Conservation (phyloP, 352 stramenopile species). For the Pythium insidiosum region DNA sequence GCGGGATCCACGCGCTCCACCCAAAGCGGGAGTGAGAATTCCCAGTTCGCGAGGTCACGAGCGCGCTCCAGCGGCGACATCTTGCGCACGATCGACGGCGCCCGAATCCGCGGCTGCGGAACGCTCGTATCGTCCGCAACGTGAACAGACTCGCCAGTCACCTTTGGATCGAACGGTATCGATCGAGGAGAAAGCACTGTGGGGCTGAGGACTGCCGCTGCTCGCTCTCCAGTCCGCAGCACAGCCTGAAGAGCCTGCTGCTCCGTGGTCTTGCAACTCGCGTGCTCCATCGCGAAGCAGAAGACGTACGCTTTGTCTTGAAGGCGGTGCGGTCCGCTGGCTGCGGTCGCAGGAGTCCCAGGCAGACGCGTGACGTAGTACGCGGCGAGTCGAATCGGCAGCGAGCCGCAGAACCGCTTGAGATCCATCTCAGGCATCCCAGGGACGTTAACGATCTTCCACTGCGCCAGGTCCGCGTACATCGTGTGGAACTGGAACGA, state of each 20-base stretch:
- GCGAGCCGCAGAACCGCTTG: conserved; percentile 19
- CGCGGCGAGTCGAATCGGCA: conserved; percentile 30
- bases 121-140: not conserved
- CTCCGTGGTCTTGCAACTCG: no score
- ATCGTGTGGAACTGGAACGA: conserved; percentile 55
- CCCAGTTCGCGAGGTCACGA: conserved; percentile 23
- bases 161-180: not conserved
- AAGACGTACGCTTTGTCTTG: conserved; percentile 38
- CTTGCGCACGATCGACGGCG: conserved; percentile 12
- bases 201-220: no score
- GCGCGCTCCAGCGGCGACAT: conserved; percentile 18
- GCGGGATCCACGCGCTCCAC: conserved; percentile 55
- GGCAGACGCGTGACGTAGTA: no score
- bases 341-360: no score
- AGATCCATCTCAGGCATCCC: conserved; percentile 32
- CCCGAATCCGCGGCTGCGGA: conserved; percentile 9
- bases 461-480: conserved; percentile 32
- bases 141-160: not conserved
- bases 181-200: no score
- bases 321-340: no score
- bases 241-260: no score
- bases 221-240: no score
- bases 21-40: conserved; percentile 60
- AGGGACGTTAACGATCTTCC: conserved; percentile 36
- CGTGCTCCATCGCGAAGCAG: conserved; percentile 34